Conservation (phyloP, 192 early-diverging fungal genomes). For the Obelidium mucronatum region DNA sequence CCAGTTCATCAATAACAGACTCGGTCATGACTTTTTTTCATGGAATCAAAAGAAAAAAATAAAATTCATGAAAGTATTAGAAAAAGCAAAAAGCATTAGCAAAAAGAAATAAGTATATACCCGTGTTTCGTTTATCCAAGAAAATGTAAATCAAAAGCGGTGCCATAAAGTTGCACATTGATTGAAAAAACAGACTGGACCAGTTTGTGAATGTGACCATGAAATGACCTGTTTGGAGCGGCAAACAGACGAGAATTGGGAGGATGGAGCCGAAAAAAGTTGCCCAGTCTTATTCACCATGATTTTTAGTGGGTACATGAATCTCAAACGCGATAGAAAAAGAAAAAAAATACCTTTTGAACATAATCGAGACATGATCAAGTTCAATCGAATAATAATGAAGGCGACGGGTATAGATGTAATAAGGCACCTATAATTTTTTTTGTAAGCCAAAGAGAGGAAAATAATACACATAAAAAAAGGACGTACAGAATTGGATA, state of each 20-base stretch:
- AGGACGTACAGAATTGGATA: slow-evolving; percentile 44
- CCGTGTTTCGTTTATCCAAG: slow-evolving; percentile 53
- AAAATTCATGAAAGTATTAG: background rate
- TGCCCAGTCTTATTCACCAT: slow-evolving; percentile 45
- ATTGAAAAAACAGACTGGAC: slow-evolving; percentile 71
- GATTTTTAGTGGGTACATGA: slow-evolving; percentile 6
- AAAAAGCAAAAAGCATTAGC: background rate
- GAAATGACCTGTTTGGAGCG: slow-evolving; percentile 70
- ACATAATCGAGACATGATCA: slow-evolving; percentile 59
- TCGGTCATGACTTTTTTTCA: slow-evolving; percentile 55
- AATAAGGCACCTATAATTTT: slow-evolving; percentile 41
- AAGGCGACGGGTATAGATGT: slow-evolving; percentile 77
- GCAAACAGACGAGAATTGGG: slow-evolving; percentile 70
- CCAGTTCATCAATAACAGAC: slow-evolving; percentile 60
- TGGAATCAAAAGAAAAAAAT: no score
- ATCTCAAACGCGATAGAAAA: no score
- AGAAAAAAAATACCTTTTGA: slow-evolving; percentile 43
- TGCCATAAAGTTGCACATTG: slow-evolving; percentile 71
- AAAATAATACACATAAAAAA: background rate
- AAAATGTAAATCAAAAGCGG: slow-evolving; percentile 74
- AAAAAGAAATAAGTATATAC: slow-evolving; percentile 4
- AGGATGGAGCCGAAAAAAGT: slow-evolving; percentile 63
- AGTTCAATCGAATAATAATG: slow-evolving; percentile 69
- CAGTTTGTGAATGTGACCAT: slow-evolving; percentile 65
- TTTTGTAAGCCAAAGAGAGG: slow-evolving; percentile 17